Percentiles rank a stretch among this genome's conserved stretches.
Conservation (phyloP, 306 rosid species). For the Sphenostylis stenocarpa region DNA sequence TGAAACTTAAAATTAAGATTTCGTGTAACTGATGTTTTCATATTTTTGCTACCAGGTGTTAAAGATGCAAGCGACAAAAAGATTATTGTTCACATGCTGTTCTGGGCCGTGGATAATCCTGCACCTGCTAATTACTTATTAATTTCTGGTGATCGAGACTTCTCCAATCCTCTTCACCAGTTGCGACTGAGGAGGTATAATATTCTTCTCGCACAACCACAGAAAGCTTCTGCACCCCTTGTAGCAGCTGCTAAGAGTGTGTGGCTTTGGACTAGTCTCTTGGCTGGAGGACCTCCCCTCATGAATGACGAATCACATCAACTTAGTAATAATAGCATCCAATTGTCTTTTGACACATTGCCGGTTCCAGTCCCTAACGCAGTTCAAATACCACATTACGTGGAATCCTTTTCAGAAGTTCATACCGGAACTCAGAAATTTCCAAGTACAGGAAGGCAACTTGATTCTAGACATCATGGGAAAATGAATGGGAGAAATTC, state of each 20-base stretch:
- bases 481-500: conserved; percentile 47
- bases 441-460: conserved; percentile 46
- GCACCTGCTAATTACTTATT: conserved; percentile 90
- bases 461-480: conserved; percentile 57
- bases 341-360: conserved; percentile 35
- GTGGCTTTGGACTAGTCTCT: conserved; percentile 92
- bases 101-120: conserved; percentile 97
- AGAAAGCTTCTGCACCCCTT: conserved; percentile 81
- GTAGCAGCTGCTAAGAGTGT: conserved; percentile 91
- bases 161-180: conserved; percentile 93
- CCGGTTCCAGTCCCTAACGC: conserved; percentile 42
- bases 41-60: conserved; percentile 51
- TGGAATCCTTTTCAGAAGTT: conserved; percentile 39
- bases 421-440: conserved; percentile 52
- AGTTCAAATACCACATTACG: conserved; percentile 37
- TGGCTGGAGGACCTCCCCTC: conserved; percentile 73
- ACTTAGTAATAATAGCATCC: conserved; percentile 43
- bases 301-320: conserved; percentile 61
- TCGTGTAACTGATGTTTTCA: background rate
- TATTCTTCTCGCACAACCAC: conserved; percentile 91
- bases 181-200: conserved; percentile 86
- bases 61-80: conserved; percentile 97
- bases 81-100: conserved; percentile 89
- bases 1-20: background rate
- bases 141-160: conserved; percentile 91